Percentiles rank a stretch among this genome's conserved stretches.
Conservation (phyloP, 106 monocot species). For the Dendrobium chrysotoxum region DNA sequence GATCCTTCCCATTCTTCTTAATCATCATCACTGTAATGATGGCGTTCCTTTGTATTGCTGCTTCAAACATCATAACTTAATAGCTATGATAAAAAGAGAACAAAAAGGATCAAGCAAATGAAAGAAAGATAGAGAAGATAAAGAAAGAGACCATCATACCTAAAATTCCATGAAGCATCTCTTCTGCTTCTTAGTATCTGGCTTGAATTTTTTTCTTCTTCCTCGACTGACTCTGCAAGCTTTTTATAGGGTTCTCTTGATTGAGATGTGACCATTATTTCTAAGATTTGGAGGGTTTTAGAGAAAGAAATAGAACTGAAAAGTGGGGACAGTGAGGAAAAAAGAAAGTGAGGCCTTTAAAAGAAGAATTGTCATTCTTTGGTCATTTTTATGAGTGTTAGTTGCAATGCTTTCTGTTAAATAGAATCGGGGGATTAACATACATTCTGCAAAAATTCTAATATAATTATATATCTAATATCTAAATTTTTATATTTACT, state of each 20-base stretch:
- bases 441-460: too few relatives aligned
- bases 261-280: background rate
- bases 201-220: background rate
- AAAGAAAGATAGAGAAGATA: background rate
- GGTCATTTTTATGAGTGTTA: too few relatives aligned
- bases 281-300: background rate
- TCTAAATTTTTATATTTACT: too few relatives aligned
- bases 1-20: slow-evolving; percentile 27
- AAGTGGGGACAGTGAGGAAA: background rate
- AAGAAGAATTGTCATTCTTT: background rate
- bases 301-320: background rate
- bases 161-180: too few relatives aligned
- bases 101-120: background rate
- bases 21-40: too few relatives aligned
- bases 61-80: too few relatives aligned
- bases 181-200: too few relatives aligned
- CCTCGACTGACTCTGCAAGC: background rate
- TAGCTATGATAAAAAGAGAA: slow-evolving; percentile 28
- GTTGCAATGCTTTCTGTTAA: too few relatives aligned
- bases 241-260: background rate
- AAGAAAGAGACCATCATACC: too few relatives aligned
- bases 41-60: too few relatives aligned
- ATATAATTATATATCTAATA: too few relatives aligned
- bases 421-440: too few relatives aligned
- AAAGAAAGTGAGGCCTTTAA: background rate